Evolutionary conservation across 805 yeast genomes (phyloP).

Genomic region (Metschnikowia rubicola): DNA sequence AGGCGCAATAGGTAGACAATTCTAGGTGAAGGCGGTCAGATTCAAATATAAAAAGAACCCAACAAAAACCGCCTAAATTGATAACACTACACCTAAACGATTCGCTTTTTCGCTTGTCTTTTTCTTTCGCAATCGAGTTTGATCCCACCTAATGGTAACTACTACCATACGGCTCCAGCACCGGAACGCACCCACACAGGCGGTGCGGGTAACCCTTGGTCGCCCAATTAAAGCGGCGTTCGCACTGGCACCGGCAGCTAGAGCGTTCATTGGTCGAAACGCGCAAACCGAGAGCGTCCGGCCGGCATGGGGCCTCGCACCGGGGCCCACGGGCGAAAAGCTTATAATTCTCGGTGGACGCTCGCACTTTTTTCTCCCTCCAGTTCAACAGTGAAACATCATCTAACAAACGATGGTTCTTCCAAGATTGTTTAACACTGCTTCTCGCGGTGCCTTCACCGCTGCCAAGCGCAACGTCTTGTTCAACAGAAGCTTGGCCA

Average conservation of each 20-base stretch:
- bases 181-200: not conserved
- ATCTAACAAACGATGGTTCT: slow-evolving; percentile 46
- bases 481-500: slow-evolving; percentile 73
- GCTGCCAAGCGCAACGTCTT: slow-evolving; percentile 82
- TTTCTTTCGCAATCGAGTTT: no score
- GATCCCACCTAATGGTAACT: no score
- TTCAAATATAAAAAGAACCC: no score
- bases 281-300: slow-evolving; percentile 14
- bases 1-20: no score
- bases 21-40: no score
- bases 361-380: slow-evolving; percentile 15
- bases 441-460: slow-evolving; percentile 82
- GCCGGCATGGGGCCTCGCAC: slow-evolving; percentile 21
- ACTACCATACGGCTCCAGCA: no score
- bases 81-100: no score
- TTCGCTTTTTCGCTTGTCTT: no score
- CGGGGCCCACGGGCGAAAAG: slow-evolving; percentile 18
- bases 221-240: slow-evolving; percentile 25
- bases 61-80: no score
- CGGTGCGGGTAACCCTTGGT: slow-evolving; percentile 20
- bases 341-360: slow-evolving; percentile 17
- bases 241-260: slow-evolving; percentile 21
- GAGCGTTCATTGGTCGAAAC: slow-evolving; percentile 24
- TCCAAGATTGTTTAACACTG: slow-evolving; percentile 49
- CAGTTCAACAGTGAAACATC: slow-evolving; percentile 19